phyloP scores from a whole-genome alignment of 78 protist species.

The Bigelowiella natans region DNA sequence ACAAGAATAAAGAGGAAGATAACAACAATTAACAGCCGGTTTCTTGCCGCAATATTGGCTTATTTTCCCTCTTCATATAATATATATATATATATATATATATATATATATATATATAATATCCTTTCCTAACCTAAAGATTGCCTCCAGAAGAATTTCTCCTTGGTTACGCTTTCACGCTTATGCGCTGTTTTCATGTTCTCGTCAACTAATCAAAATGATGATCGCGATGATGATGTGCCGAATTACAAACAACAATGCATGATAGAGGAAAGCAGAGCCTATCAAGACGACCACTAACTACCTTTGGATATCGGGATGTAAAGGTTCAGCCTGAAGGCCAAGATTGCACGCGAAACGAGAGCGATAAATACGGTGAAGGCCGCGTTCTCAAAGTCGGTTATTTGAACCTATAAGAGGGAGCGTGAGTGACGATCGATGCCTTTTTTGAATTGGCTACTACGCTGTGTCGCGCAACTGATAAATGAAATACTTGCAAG shows the following conservation, averaged over 20 bases:
- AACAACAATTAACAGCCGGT: no score
- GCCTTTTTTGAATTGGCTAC: no score
- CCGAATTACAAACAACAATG: neutral
- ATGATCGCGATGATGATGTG: neutral
- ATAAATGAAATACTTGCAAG: no score
- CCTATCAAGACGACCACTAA: neutral
- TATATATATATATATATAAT: no score
- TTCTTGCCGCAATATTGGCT: no score
- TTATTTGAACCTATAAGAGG: slow-evolving; percentile 78
- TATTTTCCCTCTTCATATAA: no score
- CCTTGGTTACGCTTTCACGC: slow-evolving; percentile 39
- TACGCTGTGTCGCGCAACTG: no score
- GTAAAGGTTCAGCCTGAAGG: slow-evolving; percentile 64
- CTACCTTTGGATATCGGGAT: slow-evolving; percentile 75
- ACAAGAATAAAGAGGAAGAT: no score
- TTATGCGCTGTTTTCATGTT: slow-evolving; percentile 72
- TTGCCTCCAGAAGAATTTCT: slow-evolving; percentile 58
- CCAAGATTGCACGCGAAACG: slow-evolving; percentile 61
- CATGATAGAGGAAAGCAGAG: neutral
- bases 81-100: no score
- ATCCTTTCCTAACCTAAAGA: neutral
- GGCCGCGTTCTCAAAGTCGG: slow-evolving; percentile 94
- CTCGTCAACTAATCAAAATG: slow-evolving; percentile 45
- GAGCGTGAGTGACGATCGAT: no score
- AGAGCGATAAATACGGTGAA: slow-evolving; percentile 64